Evolutionary conservation across 2,329 filamentous ascomycete genomes (phyloP), one percentile per base, ranked within the genome.

Genomic region (Penicillium occitanis): DNA sequence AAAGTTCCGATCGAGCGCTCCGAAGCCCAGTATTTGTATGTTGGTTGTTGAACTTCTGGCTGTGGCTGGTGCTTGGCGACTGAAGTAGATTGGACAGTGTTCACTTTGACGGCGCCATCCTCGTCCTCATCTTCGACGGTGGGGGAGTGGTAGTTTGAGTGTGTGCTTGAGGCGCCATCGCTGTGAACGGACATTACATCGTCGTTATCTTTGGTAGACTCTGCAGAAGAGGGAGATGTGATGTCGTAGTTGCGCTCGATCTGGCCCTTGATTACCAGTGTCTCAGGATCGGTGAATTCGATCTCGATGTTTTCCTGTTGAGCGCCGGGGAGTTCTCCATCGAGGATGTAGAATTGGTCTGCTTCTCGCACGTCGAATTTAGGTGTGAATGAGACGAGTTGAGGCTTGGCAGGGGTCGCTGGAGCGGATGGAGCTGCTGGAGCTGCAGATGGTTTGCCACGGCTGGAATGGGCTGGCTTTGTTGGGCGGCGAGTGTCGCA

Each of bases 1-100:
- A 88, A 88, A 44, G 84, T 80, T 63, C 86, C 86, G 40, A 86
- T 76, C 0, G 81, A 83, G 69, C 86, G 84, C 74, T 88, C 86
- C 58, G 80, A 82, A 53, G 85, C 79, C 85, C 85, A 87, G 76
- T 85, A 87, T 70, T 81, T 82, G 67, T 76, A 75, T 55, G 69
- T 64, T 22, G 68, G 61, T 57, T 70, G 61, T 17, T 35, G 11
- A 57, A n/a, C 33, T 14, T 40, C 53, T 57, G 53, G 33, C 60
- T 30, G 60, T 48, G 8, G 44, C 50, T 63, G 22, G 44, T 40
- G 61, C 62, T 50, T 50, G n/a, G 51, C 33, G 61, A 30, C 61
- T 17, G 70, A n/a, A 22, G 35, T 50, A 19, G 33, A 22, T 46
- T 14, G 17, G 35, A 46, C 11, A 10, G 57, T 33, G 44, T n/a